Conservation (phyloP, 75 land plant genomes). For the Larix kaempferi region DNA sequence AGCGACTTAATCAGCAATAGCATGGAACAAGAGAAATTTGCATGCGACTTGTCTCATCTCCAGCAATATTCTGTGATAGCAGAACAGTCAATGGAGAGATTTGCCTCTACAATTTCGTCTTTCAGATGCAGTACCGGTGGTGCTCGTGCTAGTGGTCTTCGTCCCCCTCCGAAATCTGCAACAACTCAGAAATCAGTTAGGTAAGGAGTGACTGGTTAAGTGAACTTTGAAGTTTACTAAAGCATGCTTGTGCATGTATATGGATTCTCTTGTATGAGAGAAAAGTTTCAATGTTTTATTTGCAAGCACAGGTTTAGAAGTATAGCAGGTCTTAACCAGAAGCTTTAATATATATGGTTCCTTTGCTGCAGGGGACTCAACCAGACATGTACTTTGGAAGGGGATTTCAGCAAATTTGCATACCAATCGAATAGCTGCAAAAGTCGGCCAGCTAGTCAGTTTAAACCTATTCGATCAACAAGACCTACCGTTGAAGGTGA, state of each 20-base stretch:
- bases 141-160: constrained; percentile 91
- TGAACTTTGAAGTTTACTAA: neutral
- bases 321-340: neutral
- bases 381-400: neutral
- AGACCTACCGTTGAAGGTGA: neutral
- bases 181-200: constrained; percentile 24
- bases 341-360: neutral
- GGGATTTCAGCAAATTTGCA: constrained; percentile 4
- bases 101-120: constrained; percentile 61
- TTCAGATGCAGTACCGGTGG: constrained; percentile 57
- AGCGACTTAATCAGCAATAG: constrained; percentile 23
- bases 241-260: neutral
- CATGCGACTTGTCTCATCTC: constrained; percentile 68
- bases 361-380: constrained; percentile 3
- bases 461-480: neutral
- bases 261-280: neutral
- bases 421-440: neutral
- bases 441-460: neutral
- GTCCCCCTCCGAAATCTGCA: constrained; percentile 66
- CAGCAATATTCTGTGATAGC: constrained; percentile 67
- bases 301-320: neutral
- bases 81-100: constrained; percentile 79
- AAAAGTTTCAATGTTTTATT: neutral
- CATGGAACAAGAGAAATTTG: constrained; percentile 12
- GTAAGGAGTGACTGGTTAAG: constrained; percentile 19